Conservation (phyloP, 2,329 filamentous ascomycete species). For the Cercospora beticola region DNA sequence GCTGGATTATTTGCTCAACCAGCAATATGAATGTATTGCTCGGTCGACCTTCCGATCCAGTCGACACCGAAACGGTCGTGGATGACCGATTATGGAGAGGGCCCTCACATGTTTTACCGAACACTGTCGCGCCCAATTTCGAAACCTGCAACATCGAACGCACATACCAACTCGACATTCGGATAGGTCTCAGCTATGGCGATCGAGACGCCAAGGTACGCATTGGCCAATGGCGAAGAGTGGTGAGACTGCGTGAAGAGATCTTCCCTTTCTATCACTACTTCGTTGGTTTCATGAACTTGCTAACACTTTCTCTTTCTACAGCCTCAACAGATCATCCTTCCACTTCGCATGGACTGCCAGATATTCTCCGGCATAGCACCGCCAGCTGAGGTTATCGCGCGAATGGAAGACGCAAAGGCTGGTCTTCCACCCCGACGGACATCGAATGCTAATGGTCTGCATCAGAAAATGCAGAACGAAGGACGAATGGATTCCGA, state of each 20-base stretch:
- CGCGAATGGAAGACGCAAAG: slow-evolving; percentile 55
- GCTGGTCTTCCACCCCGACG: slow-evolving; percentile 6
- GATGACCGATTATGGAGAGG: slow-evolving; percentile 71
- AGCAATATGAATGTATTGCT: slow-evolving; percentile 71
- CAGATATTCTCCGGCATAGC: slow-evolving; percentile 85
- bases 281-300: neutral
- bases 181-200: slow-evolving; percentile 74
- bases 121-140: slow-evolving; percentile 84
- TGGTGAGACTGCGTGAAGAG: slow-evolving; percentile 23
- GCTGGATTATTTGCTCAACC: slow-evolving; percentile 73
- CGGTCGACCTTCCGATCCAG: slow-evolving; percentile 56
- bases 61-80: slow-evolving; percentile 50
- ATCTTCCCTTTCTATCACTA: neutral
- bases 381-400: slow-evolving; percentile 73
- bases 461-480: slow-evolving; percentile 28
- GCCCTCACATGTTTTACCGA: slow-evolving; percentile 63
- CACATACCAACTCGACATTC: slow-evolving; percentile 79
- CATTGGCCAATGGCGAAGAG: slow-evolving; percentile 26
- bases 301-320: neutral
- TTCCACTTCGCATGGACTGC: slow-evolving; percentile 76
- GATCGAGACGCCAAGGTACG: slow-evolving; percentile 50
- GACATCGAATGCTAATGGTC: slow-evolving; percentile 21
- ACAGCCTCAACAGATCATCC: slow-evolving; percentile 64
- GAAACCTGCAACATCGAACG: slow-evolving; percentile 83
- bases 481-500: slow-evolving; percentile 28